Percentiles rank a stretch among this genome's conserved stretches.
phyloP scores from a whole-genome alignment of 78 protist species.

The Monocercomonoides exilis region DNA sequence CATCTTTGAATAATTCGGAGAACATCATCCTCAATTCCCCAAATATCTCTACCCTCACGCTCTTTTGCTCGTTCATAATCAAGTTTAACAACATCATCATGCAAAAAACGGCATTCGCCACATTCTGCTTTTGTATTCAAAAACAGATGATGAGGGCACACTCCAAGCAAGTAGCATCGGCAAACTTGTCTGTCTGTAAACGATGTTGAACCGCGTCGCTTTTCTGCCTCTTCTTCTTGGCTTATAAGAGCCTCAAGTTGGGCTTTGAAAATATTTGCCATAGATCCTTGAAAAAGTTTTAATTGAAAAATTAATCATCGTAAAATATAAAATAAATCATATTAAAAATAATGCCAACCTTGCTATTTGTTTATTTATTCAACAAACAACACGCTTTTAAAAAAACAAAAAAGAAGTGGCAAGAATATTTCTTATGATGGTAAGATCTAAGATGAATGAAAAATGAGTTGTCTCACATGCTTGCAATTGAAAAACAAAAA shows the following conservation, averaged over 20 bases:
- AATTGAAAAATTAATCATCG: no score
- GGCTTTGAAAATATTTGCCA: background rate
- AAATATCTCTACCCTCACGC: background rate
- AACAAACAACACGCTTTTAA: no score
- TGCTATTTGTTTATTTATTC: no score
- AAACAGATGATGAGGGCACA: slow-evolving; percentile 31
- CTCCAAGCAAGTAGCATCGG: slow-evolving; percentile 18
- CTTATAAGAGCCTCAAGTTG: background rate
- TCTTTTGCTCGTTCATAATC: slow-evolving; percentile 22
- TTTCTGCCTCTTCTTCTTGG: background rate
- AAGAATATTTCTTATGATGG: no score
- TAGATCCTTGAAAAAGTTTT: no score
- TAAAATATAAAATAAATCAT: no score
- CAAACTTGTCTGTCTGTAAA: slow-evolving; percentile 19
- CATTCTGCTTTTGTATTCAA: slow-evolving; percentile 36
- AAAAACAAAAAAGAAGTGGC: no score
- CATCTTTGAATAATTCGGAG: background rate
- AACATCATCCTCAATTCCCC: background rate
- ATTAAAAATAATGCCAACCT: no score
- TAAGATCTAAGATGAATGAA: no score
- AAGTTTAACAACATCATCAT: background rate
- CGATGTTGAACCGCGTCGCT: background rate
- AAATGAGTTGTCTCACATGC: no score
- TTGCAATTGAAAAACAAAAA: no score
- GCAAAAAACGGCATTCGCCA: slow-evolving; percentile 16